phyloP scores from a whole-genome alignment of 108 stramenopile genomes.

The Schizochytrium sp. region DNA sequence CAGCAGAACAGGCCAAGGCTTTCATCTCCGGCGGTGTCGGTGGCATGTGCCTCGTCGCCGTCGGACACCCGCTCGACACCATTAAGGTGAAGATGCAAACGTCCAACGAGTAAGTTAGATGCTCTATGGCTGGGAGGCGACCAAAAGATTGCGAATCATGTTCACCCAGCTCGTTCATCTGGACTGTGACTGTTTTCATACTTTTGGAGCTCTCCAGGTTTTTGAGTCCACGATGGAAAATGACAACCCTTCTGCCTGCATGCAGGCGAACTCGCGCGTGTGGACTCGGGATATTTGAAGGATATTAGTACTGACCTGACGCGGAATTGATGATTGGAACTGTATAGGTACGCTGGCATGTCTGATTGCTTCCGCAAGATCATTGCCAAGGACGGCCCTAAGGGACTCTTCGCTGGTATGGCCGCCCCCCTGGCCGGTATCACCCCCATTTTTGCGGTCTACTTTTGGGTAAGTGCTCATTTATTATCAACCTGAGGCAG shows the following conservation, averaged over 20 bases:
- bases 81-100: conserved; percentile 58
- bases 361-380: conserved; percentile 74
- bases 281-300: too few species aligned
- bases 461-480: conserved; percentile 78
- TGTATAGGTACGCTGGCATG: conserved; percentile 63
- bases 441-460: conserved; percentile 89
- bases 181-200: too few species aligned
- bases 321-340: conserved; percentile 62
- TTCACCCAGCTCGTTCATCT: too few species aligned
- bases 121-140: too few species aligned
- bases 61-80: conserved; percentile 65
- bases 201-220: too few species aligned
- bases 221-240: too few species aligned
- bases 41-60: conserved; percentile 62
- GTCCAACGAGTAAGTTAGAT: conserved; percentile 10
- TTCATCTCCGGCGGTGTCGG: conserved; percentile 67
- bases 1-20: conserved; percentile 34
- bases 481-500: neutral
- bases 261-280: too few species aligned
- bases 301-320: neutral
- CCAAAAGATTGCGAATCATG: too few species aligned
- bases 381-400: conserved; percentile 79
- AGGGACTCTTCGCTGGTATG: conserved; percentile 87
- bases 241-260: too few species aligned
- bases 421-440: conserved; percentile 87